Evolutionary conservation across 83 land plant species (phyloP).

Genomic region (Picea abies): DNA sequence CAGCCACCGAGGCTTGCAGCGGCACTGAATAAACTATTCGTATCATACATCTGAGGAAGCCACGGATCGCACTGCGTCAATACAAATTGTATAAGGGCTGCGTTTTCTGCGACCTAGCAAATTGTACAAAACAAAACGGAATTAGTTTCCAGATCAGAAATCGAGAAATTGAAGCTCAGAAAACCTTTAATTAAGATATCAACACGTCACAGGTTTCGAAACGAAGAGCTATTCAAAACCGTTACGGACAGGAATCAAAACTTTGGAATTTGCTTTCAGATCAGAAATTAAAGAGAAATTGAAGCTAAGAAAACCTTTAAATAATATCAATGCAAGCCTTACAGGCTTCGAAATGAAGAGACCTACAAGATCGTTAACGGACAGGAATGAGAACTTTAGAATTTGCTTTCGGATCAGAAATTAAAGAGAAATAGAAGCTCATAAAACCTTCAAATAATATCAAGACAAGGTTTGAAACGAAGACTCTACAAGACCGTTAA

Average conservation of each 20-base stretch:
- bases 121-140: background rate
- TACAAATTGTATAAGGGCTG: constrained; percentile 4
- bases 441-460: too few relatives aligned
- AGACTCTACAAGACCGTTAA: too few relatives aligned
- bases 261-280: constrained; percentile 12
- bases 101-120: constrained; percentile 11
- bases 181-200: background rate
- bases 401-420: too few relatives aligned
- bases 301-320: background rate
- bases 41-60: constrained; percentile 10
- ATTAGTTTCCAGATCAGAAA: background rate
- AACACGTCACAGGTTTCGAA: constrained; percentile 33
- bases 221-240: constrained; percentile 53
- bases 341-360: too few relatives aligned
- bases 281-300: background rate
- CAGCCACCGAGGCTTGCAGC: constrained; percentile 1
- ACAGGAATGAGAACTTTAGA: too few relatives aligned
- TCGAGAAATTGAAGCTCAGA: too few relatives aligned
- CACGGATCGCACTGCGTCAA: constrained; percentile 15
- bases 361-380: too few relatives aligned
- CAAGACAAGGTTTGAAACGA: too few relatives aligned
- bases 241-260: constrained; percentile 41
- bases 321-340: background rate
- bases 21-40: constrained; percentile 6
- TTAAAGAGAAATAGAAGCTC: background rate